phyloP scores from a whole-genome alignment of 2,329 filamentous ascomycete genomes.

The Paraconiothyrium brasiliense region DNA sequence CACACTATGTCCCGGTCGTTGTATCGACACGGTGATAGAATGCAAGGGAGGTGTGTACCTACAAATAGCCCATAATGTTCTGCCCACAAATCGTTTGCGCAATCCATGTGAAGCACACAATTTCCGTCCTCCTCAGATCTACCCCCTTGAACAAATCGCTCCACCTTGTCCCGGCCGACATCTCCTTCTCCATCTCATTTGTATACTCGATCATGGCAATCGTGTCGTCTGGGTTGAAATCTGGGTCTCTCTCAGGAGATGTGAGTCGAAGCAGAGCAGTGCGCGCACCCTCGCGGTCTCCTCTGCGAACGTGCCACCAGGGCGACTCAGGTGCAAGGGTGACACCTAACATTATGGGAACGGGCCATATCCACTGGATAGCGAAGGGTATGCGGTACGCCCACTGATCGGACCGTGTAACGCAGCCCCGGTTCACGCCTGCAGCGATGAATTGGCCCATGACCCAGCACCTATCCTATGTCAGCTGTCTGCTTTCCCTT shows the following conservation, averaged over 20 bases:
- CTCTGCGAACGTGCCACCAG: slow-evolving; percentile 76
- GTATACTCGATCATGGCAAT: slow-evolving; percentile 92
- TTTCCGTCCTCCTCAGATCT: slow-evolving; percentile 79
- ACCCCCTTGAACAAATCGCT: slow-evolving; percentile 82
- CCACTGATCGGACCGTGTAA: slow-evolving; percentile 71
- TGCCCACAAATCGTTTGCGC: slow-evolving; percentile 56
- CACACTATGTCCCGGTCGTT: too few species aligned
- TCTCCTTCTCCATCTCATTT: slow-evolving; percentile 79
- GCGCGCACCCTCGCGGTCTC: slow-evolving; percentile 70
- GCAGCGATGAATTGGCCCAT: slow-evolving; percentile 76
- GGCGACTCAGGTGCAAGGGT: slow-evolving; percentile 74
- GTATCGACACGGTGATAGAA: not conserved
- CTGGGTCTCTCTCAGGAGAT: slow-evolving; percentile 67
- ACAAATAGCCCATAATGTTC: slow-evolving; percentile 56
- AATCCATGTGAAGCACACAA: slow-evolving; percentile 62
- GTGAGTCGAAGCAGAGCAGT: slow-evolving; percentile 71
- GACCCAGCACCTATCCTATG: slow-evolving; percentile 67
- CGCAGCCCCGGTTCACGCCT: slow-evolving; percentile 72
- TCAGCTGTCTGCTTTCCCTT: not conserved
- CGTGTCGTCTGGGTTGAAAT: slow-evolving; percentile 60
- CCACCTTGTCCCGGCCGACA: slow-evolving; percentile 73
- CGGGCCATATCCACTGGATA: slow-evolving; percentile 79
- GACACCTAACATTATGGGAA: slow-evolving; percentile 71
- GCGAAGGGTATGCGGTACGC: slow-evolving; percentile 72
- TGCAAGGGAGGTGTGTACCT: slow-evolving; percentile 12